Evolutionary conservation across 306 rosid species (phyloP), one percentile per base, ranked within the genome.

Genomic region (Citrullus mucosospermus): DNA sequence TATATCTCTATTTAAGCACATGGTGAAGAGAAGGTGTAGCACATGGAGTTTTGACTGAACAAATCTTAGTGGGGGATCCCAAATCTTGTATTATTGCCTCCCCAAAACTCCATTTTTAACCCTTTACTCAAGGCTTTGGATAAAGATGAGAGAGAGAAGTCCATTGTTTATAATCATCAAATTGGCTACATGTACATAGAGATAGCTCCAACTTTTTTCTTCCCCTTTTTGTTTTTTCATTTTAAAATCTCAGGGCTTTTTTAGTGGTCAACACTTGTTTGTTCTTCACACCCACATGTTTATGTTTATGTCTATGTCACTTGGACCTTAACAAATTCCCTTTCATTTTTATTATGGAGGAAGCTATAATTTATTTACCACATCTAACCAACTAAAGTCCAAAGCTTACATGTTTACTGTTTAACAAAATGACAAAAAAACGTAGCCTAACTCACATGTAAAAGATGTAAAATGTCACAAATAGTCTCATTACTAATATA

Each of bases 31-130:
- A 48, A 8, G 39, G 39, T 70, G 12, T 44, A 22, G 57, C 76
- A 71, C 76, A 71, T 71, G 76, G 39, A 12, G 2, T 53, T 50
- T 71, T 71, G 76, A 25, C 76, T 48, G 17, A 71, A 71, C 39
- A 46, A 70, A 70, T 70, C 76, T 70, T 70, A 70, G 76, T 70
- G 76, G 76, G 75, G 76, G 58, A 18, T 44, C 38, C 48, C 57
- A 70, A 70, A 70, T 70, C 58, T 70, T 70, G 41, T 48, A 70
- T 70, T 25, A 46, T 70, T 70, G 76, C 6, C 57, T 48, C 57
- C 56, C 20, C 57, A 20, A 15, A 39, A 48, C 54, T 28, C 48
- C 55, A 11, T 44, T 46, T 48, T 48, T 46, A 70, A 69, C 57
- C 56, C 76, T 25, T 70, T 25, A 46, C 75, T 69, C 54, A 44